These are phyloP conservation scores for Alternaria novae-zelandiae DNA, from an alignment of 2,329 filamentous ascomycete species.

Conservation along the genomic window DNA sequence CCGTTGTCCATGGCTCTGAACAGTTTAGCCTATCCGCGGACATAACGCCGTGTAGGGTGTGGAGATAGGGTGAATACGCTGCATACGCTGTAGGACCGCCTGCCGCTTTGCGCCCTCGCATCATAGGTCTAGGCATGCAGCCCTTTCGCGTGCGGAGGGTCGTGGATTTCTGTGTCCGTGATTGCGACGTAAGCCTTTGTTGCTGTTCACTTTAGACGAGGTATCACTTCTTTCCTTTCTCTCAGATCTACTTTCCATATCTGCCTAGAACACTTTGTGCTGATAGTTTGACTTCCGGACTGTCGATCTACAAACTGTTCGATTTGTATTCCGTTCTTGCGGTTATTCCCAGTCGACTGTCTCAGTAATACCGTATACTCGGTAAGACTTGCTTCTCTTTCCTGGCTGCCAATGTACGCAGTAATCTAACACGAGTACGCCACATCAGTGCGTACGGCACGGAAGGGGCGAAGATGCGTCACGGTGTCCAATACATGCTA, in stretches of 20 bases:
- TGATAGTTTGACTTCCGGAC: background rate
- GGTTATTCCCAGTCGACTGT: background rate
- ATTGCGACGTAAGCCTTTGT: background rate
- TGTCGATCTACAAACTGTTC: background rate
- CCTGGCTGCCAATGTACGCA: background rate
- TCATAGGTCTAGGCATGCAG: background rate
- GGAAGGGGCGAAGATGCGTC: background rate
- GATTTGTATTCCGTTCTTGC: background rate
- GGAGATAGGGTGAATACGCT: background rate
- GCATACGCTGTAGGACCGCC: background rate
- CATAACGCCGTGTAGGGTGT: background rate
- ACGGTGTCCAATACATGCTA: background rate
- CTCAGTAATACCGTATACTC: background rate
- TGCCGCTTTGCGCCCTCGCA: background rate
- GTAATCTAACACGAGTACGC: background rate
- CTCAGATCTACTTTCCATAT: background rate
- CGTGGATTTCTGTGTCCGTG: background rate
- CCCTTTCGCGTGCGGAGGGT: constrained; percentile 5
- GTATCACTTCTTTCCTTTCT: background rate
- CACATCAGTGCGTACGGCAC: background rate
- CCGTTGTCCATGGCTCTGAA: background rate
- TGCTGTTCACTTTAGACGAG: background rate
- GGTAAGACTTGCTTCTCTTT: constrained; percentile 11
- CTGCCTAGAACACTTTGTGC: background rate
- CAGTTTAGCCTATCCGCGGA: background rate